A percentile compares a stretch with the other conserved stretches of the same genome.
Evolutionary conservation across 176 grass and related monocot genomes (phyloP).

Genomic region (Ensete glaucum): DNA sequence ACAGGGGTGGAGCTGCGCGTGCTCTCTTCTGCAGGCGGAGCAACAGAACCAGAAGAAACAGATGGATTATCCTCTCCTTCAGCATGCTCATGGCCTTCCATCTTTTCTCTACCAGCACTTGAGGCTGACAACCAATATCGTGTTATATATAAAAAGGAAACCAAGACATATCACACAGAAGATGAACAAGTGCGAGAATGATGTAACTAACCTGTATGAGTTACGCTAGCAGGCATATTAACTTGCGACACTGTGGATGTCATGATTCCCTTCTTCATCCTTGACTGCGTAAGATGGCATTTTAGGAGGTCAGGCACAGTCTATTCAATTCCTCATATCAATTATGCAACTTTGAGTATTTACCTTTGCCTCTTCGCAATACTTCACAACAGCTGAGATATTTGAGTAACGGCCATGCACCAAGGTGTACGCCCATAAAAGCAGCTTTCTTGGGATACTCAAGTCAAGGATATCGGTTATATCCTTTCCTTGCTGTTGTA

Average conservation of each 20-base stretch:
- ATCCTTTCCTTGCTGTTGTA: constrained; percentile 28
- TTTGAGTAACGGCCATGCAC: constrained; percentile 64
- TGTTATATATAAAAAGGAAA: neutral
- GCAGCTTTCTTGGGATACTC: constrained; percentile 94
- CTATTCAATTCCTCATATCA: neutral
- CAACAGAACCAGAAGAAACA: constrained; percentile 7
- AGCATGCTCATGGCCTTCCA: constrained; percentile 23
- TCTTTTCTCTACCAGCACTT: constrained; percentile 52
- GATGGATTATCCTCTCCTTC: constrained; percentile 41
- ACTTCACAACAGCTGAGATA: constrained; percentile 81
- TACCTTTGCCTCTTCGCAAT: constrained; percentile 94
- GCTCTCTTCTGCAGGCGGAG: constrained; percentile 23
- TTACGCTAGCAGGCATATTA: constrained; percentile 17
- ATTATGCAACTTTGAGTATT: neutral
- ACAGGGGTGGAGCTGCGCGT: neutral
- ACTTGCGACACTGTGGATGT: neutral
- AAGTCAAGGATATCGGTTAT: constrained; percentile 55
- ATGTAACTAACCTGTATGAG: constrained; percentile 22
- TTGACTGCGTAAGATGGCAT: constrained; percentile 36
- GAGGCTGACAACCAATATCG: constrained; percentile 15
- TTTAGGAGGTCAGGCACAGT: constrained; percentile 6
- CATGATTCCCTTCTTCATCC: constrained; percentile 62
- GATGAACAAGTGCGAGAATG: neutral
- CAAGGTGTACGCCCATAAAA: constrained; percentile 74
- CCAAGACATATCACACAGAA: neutral